Evolutionary conservation across 495 filamentous ascomycete species (phyloP).

Genomic region (Echria macrotheca): DNA sequence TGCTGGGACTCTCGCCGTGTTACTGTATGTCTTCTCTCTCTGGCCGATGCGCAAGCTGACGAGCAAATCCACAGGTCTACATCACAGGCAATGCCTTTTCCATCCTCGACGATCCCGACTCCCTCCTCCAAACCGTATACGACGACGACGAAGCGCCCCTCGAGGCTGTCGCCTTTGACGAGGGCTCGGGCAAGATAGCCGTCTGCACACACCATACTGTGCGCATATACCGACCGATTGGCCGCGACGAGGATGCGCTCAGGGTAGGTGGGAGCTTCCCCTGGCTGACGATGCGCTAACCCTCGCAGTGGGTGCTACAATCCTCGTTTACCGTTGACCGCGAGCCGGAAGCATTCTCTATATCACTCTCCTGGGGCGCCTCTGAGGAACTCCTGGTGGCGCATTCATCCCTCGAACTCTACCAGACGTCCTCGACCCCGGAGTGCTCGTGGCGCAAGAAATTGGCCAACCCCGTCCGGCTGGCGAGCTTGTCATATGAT

Average conservation of each 20-base stretch:
- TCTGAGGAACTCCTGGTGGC: constrained; percentile 77
- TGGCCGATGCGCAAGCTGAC: not conserved
- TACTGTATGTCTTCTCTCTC: constrained; percentile 50
- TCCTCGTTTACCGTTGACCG: constrained; percentile 33
- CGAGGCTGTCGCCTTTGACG: constrained; percentile 70
- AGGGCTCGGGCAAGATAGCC: constrained; percentile 80
- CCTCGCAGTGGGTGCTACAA: constrained; percentile 46
- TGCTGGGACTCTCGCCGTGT: constrained; percentile 76
- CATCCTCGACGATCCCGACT: constrained; percentile 68
- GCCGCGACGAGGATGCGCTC: constrained; percentile 59
- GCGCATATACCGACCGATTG: constrained; percentile 75
- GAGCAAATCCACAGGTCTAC: constrained; percentile 62
- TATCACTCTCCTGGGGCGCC: constrained; percentile 80
- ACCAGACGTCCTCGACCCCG: constrained; percentile 49
- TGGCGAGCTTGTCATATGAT: constrained; percentile 80
- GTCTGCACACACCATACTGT: constrained; percentile 58
- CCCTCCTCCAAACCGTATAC: constrained; percentile 86
- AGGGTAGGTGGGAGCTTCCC: constrained; percentile 43
- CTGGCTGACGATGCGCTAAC: constrained; percentile 35
- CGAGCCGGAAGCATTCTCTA: constrained; percentile 31
- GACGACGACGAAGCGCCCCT: constrained; percentile 68
- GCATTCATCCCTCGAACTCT: constrained; percentile 65
- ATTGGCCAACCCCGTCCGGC: constrained; percentile 67
- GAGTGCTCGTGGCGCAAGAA: constrained; percentile 64
- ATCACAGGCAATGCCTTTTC: constrained; percentile 83